Conservation (phyloP, 1,284 basidiomycete species). For the Irpex sp. region DNA sequence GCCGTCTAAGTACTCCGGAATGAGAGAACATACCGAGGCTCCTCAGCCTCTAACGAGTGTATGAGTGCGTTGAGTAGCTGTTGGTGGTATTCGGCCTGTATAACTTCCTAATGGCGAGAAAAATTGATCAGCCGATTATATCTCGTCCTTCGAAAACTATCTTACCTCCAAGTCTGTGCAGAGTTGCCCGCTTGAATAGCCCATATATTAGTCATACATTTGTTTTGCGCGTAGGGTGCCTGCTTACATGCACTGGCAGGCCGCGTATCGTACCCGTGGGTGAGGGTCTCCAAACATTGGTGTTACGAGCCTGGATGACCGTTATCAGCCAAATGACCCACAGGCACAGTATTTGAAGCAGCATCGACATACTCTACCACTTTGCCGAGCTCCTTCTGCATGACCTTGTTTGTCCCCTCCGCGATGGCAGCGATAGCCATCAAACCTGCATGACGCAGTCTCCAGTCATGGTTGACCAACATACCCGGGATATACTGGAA, state of each 20-base stretch:
- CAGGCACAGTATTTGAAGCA: not conserved
- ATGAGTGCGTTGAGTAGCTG: constrained; percentile 70
- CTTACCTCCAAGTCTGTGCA: constrained; percentile 79
- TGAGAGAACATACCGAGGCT: constrained; percentile 53
- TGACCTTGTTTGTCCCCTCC: constrained; percentile 74
- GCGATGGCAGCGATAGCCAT: constrained; percentile 79
- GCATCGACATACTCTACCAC: constrained; percentile 57
- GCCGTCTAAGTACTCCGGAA: not conserved
- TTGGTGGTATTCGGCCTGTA: constrained; percentile 66
- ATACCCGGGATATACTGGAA: constrained; percentile 79
- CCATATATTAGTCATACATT: constrained; percentile 4
- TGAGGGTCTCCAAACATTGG: constrained; percentile 76
- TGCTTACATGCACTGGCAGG: constrained; percentile 83
- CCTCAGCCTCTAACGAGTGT: constrained; percentile 70
- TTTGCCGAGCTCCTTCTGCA: constrained; percentile 74
- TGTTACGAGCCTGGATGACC: constrained; percentile 53
- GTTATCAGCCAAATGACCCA: constrained; percentile 9
- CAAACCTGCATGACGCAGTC: constrained; percentile 74
- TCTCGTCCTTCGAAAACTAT: not conserved
- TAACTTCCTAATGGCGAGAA: constrained; percentile 53
- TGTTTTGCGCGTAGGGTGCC: constrained; percentile 1
- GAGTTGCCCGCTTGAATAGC: constrained; percentile 62
- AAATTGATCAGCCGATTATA: not conserved
- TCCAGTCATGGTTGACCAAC: constrained; percentile 78
- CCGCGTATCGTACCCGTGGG: constrained; percentile 79